Evolutionary conservation across 768 basidiomycete genomes (phyloP).

Genomic region (Infundibulicybe gibba): DNA sequence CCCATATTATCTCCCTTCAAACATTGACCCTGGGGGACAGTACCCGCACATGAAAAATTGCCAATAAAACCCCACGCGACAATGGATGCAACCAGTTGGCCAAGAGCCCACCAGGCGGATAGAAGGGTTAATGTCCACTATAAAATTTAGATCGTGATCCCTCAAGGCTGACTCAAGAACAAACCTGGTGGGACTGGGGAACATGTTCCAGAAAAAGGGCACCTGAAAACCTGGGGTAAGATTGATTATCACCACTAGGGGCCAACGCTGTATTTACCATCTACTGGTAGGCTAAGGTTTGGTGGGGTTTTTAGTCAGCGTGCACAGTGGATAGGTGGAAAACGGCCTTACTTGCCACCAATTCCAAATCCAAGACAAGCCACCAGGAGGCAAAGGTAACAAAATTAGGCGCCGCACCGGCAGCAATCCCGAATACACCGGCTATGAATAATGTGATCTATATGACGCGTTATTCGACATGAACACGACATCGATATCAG

Average conservation of each 20-base stretch:
- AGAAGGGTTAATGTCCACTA: conserved; percentile 55
- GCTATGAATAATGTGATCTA: conserved; percentile 28
- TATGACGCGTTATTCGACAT: neutral
- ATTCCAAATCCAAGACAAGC: conserved; percentile 48
- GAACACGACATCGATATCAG: neutral
- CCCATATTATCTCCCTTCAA: conserved; percentile 50
- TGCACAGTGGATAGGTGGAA: conserved; percentile 12
- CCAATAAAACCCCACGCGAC: conserved; percentile 56
- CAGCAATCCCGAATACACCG: conserved; percentile 48
- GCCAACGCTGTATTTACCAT: conserved; percentile 29
- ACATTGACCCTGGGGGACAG: conserved; percentile 34
- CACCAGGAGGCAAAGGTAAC: conserved; percentile 40
- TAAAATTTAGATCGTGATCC: neutral
- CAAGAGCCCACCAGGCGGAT: conserved; percentile 51
- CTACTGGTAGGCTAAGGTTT: conserved; percentile 34
- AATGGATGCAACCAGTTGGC: conserved; percentile 46
- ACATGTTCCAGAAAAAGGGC: conserved; percentile 43
- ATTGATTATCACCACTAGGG: too few relatives aligned
- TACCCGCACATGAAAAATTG: conserved; percentile 46
- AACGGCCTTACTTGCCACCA: conserved; percentile 42
- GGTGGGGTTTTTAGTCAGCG: conserved; percentile 15
- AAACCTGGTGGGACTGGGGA: conserved; percentile 35
- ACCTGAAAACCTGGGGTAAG: conserved; percentile 13
- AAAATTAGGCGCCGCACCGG: conserved; percentile 43
- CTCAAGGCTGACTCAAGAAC: conserved; percentile 6